These are phyloP conservation scores for Panellus pusillus DNA, from an alignment of 768 basidiomycete species.

Conservation along the genomic window DNA sequence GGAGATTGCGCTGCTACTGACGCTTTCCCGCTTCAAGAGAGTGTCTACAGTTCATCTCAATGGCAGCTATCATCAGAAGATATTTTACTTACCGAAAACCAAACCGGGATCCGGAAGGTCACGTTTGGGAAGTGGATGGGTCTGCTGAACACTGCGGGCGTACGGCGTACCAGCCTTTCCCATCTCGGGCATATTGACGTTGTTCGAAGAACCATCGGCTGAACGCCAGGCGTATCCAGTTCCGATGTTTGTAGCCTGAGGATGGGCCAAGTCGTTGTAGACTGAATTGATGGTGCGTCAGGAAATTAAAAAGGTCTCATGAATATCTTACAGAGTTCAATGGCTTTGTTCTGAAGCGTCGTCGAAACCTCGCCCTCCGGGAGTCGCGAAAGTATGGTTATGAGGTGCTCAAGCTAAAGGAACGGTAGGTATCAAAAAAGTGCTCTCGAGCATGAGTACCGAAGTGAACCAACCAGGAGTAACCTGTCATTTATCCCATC, in stretches of 20 bases:
- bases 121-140: conserved; percentile 60
- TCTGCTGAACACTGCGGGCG: conserved; percentile 78
- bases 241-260: conserved; percentile 68
- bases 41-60: conserved; percentile 7
- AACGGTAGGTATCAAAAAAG: not conserved
- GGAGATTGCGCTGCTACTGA: conserved; percentile 27
- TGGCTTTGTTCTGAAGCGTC: conserved; percentile 43
- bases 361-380: conserved; percentile 44
- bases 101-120: conserved; percentile 79
- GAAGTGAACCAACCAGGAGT: conserved; percentile 54
- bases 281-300: conserved; percentile 39
- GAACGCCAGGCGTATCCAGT: conserved; percentile 63
- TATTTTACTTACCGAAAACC: conserved; percentile 67
- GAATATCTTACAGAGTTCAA: conserved; percentile 55
- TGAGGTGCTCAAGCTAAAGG: conserved; percentile 66
- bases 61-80: not conserved
- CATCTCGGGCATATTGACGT: conserved; percentile 63
- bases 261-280: conserved; percentile 82
- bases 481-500: conserved; percentile 77
- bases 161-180: conserved; percentile 81
- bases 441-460: not conserved
- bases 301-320: not conserved
- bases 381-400: conserved; percentile 61
- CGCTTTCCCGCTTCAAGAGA: conserved; percentile 70
- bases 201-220: conserved; percentile 81